Conservation (phyloP, 202 grass and related monocot species). For the Cymbopogon flexuosus region DNA sequence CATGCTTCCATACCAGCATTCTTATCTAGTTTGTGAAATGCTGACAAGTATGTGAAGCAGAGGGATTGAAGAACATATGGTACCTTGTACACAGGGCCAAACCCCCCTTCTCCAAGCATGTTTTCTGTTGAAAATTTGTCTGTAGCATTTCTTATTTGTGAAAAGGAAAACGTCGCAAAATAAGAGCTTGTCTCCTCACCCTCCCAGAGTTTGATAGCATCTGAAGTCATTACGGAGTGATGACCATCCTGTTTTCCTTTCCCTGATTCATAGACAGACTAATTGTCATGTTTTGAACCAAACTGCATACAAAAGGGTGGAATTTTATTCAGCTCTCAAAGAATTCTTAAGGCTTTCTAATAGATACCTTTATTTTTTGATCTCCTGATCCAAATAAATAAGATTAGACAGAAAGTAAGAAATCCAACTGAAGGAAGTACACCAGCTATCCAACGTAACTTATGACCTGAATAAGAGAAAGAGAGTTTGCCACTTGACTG, state of each 20-base stretch:
- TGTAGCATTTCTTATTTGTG: slow-evolving; percentile 31
- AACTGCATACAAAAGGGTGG: background rate
- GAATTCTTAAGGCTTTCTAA: background rate
- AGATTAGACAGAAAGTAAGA: slow-evolving; percentile 17
- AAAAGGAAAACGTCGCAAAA: slow-evolving; percentile 28
- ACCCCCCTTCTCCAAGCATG: slow-evolving; percentile 50
- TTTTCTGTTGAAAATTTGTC: slow-evolving; percentile 29
- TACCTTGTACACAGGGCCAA: slow-evolving; percentile 54
- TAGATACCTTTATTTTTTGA: slow-evolving; percentile 24
- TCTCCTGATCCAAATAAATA: slow-evolving; percentile 30
- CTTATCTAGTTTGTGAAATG: background rate
- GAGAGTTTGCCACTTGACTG: background rate
- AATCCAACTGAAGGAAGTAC: slow-evolving; percentile 13
- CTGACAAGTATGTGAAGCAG: background rate
- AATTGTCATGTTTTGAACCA: slow-evolving; percentile 1
- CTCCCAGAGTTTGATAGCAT: slow-evolving; percentile 31
- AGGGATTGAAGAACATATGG: background rate
- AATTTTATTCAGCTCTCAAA: background rate
- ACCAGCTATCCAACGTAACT: slow-evolving; percentile 24
- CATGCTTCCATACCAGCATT: background rate
- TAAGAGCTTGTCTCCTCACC: slow-evolving; percentile 25
- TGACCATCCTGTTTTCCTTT: slow-evolving; percentile 15
- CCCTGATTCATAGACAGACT: slow-evolving; percentile 5
- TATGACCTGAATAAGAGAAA: slow-evolving; percentile 27
- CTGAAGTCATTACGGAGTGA: background rate